Conservation (phyloP, 768 basidiomycete genomes). For the Kwoniella heveanensis region DNA sequence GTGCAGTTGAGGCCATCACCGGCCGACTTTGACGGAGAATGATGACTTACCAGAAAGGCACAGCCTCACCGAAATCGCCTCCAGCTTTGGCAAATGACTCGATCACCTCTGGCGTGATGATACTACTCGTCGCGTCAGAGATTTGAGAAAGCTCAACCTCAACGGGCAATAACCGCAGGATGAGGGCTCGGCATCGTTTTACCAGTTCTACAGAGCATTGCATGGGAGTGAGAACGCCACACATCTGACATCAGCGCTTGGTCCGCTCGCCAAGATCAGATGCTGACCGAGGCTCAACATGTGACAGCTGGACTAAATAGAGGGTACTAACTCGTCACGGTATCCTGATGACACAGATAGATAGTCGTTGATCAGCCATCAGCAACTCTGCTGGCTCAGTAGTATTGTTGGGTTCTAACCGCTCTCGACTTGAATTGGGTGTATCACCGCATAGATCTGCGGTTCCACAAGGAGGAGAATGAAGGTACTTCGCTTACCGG, state of each 20-base stretch:
- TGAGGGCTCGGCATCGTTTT: conserved; percentile 74
- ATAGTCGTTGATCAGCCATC: conserved; percentile 1
- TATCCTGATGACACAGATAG: conserved; percentile 31
- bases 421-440: background rate
- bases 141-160: conserved; percentile 71
- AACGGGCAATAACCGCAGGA: conserved; percentile 73
- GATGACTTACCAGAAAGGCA: conserved; percentile 57
- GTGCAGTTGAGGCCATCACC: too few species aligned
- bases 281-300: background rate
- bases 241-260: background rate
- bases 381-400: too few species aligned
- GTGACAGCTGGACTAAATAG: background rate
- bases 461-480: background rate
- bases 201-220: conserved; percentile 74
- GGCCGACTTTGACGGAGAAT: background rate
- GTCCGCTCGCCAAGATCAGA: background rate
- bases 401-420: background rate
- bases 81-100: conserved; percentile 74
- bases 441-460: background rate
- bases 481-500: conserved; percentile 37
- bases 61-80: conserved; percentile 84
- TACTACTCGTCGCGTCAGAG: conserved; percentile 74
- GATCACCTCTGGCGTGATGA: conserved; percentile 77
- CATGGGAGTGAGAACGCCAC: too few species aligned
- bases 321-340: conserved; percentile 41